Evolutionary conservation across 192 early-diverging fungal species (phyloP).

Genomic region (Mortierella alpina): DNA sequence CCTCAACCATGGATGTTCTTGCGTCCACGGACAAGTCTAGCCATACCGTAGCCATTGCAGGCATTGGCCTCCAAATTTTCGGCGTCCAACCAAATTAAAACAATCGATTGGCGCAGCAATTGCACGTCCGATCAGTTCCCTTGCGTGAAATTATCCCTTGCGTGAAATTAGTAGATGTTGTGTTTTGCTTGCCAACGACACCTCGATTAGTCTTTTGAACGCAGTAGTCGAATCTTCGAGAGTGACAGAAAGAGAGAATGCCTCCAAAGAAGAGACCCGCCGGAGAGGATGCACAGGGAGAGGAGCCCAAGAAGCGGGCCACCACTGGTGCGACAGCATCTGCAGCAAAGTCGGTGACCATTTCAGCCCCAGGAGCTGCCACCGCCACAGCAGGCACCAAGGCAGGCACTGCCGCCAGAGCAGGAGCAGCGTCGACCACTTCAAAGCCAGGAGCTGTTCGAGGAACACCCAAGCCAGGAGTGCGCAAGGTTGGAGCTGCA

Average conservation of each 20-base stretch:
- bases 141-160: too few species aligned
- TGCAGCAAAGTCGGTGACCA: conserved; percentile 26
- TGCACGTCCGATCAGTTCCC: neutral
- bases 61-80: conserved; percentile 72
- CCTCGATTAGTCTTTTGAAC: too few species aligned
- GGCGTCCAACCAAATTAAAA: conserved; percentile 2
- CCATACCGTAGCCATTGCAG: conserved; percentile 55
- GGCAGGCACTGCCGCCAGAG: neutral
- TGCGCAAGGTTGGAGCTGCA: conserved; percentile 36
- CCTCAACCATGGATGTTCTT: conserved; percentile 65
- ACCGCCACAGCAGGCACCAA: neutral
- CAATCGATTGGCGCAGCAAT: neutral
- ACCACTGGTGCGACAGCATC: conserved; percentile 5
- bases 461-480: conserved; percentile 41
- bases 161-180: too few species aligned
- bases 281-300: conserved; percentile 20
- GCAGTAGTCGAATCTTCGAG: neutral
- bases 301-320: conserved; percentile 23
- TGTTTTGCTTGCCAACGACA: too few species aligned
- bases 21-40: conserved; percentile 14
- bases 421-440: neutral
- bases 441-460: conserved; percentile 43
- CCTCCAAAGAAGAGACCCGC: conserved; percentile 56
- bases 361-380: conserved; percentile 19
- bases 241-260: conserved; percentile 26